These are phyloP conservation scores for Torulaspora globosa DNA, from an alignment of 1,139 yeast genomes.

Conservation along the genomic window DNA sequence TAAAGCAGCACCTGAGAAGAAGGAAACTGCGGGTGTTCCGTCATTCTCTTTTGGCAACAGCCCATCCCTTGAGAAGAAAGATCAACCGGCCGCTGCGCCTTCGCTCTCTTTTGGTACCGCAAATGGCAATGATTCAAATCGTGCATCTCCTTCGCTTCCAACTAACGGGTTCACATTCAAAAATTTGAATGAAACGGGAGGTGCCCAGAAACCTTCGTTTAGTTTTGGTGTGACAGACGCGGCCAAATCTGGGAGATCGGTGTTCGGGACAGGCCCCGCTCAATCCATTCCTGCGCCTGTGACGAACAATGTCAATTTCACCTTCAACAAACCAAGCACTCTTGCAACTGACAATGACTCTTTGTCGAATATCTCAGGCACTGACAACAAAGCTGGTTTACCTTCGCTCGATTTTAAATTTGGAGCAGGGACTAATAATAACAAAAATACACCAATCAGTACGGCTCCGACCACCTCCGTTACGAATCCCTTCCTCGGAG, in stretches of 20 bases:
- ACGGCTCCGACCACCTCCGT: constrained; percentile 10
- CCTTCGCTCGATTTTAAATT: constrained; percentile 13
- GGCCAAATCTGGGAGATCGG: neutral
- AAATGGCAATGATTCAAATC: neutral
- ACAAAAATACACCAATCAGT: neutral
- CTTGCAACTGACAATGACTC: neutral
- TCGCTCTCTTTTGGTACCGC: neutral
- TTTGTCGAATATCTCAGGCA: neutral
- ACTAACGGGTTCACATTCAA: constrained; percentile 6
- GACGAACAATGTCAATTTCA: neutral
- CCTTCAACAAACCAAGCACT: constrained; percentile 2
- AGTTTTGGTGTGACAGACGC: constrained; percentile 4
- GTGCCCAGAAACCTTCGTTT: constrained; percentile 3
- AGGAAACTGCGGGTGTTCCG: neutral
- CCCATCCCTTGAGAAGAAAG: neutral
- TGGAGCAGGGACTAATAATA: constrained; percentile 7
- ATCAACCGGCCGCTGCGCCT: neutral
- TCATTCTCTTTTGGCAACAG: constrained; percentile 7
- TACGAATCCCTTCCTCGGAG: constrained; percentile 10
- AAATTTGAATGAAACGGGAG: constrained; percentile 1
- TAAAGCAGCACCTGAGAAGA: neutral
- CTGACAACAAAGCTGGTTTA: neutral
- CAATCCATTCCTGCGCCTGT: neutral
- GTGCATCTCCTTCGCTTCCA: constrained; percentile 1
- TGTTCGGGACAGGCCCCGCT: constrained; percentile 1